Evolutionary conservation across 23 red algal species (phyloP), one percentile per base, ranked within the genome.

Genomic region (Cyanidioschyzon merolae): DNA sequence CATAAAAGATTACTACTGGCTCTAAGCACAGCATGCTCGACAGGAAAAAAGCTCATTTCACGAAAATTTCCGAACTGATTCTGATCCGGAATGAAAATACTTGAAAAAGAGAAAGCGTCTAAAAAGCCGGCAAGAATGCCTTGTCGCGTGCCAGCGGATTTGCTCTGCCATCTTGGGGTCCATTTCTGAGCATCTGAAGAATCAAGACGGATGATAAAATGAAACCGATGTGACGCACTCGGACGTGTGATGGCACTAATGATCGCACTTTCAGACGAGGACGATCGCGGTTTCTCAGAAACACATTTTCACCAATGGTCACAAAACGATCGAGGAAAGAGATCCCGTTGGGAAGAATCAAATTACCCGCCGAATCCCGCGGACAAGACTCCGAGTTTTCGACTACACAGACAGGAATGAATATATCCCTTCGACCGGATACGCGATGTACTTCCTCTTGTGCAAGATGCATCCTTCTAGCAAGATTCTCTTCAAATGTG

Each of bases 401-500:
- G 12, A 71, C 12, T 7, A 71, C 63, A 35, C n/a, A 32, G 12
- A 71, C 32, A 25, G 63, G 63, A 7, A 71, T 71, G 29, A 17
- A 71, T 35, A 32, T 35, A 27, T 71, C 30, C n/a, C 63, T 32
- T 25, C 63, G 63, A 7, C 63, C 63, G 16, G 63, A 71, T 7
- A 71, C 63, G 29, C 32, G 21, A 35, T 35, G 63, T 27, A 32
- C 63, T 7, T 17, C 63, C 29, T 71, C 63, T 27, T 71, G 63
- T 27, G 30, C 63, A 27, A 71, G 63, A 35, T 71, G 63, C 7
- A 71, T 71, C n/a, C 63, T 25, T 7, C 63, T 25, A 7, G 63
- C 63, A 25, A 71, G 63, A 71, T 71, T 71, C 29, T 71, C 63
- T 27, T 71, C 63, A 32, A 71, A 71, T 25, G 21, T 71, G 2